A percentile compares a stretch with the other conserved stretches of the same genome.
These are phyloP conservation scores for Lithospermum erythrorhizon DNA, from an alignment of 257 asterid species.

Conservation along the genomic window DNA sequence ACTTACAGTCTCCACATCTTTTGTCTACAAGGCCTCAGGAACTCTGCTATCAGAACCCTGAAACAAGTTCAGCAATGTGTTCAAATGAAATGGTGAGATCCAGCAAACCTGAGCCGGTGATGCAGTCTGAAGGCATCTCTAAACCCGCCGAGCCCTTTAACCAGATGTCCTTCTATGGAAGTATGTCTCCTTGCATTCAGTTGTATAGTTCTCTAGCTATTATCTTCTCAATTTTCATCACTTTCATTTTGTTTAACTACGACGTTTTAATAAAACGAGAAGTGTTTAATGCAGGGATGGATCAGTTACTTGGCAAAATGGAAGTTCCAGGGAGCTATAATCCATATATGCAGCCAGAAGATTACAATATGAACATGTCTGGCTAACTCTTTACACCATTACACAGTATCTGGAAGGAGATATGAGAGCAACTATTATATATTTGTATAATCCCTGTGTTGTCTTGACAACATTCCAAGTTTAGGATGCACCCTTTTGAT, in stretches of 20 bases:
- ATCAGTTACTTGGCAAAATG: slow-evolving; percentile 38
- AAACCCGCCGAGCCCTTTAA: slow-evolving; percentile 46
- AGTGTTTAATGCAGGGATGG: slow-evolving; percentile 35
- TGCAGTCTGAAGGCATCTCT: slow-evolving; percentile 53
- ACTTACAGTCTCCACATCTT: slow-evolving; percentile 32
- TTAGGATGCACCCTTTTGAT: background rate
- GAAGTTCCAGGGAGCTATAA: slow-evolving; percentile 42
- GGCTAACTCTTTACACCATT: background rate
- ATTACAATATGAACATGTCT: slow-evolving; percentile 32
- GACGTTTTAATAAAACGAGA: background rate
- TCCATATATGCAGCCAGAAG: slow-evolving; percentile 39
- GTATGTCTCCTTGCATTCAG: slow-evolving; percentile 39
- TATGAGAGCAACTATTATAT: background rate
- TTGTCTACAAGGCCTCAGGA: slow-evolving; percentile 32
- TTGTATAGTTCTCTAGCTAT: slow-evolving; percentile 24
- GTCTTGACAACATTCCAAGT: background rate
- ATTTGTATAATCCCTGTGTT: background rate
- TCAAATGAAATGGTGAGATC: slow-evolving; percentile 23
- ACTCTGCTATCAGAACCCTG: slow-evolving; percentile 43
- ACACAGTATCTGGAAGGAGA: background rate
- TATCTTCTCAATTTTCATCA: background rate
- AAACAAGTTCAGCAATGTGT: slow-evolving; percentile 22
- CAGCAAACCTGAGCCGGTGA: slow-evolving; percentile 26
- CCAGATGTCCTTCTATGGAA: slow-evolving; percentile 66
- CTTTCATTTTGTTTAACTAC: background rate